These are phyloP conservation scores for Beauveria australis DNA, from an alignment of 2,329 filamentous ascomycete genomes.

Conservation along the genomic window DNA sequence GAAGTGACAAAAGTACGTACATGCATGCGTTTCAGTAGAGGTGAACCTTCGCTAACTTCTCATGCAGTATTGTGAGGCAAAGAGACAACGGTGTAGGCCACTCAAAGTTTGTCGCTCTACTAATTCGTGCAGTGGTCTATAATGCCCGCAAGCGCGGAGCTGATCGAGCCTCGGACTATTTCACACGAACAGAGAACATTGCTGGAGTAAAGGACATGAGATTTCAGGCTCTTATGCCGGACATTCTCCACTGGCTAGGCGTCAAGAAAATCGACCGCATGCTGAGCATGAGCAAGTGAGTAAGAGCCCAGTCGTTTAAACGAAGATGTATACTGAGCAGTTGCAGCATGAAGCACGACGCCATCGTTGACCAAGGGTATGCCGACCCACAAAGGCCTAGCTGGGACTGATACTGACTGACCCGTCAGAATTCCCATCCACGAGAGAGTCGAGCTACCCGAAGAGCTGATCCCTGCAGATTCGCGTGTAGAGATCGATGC, in stretches of 20 bases:
- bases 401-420: constrained; percentile 17
- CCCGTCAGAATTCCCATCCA: constrained; percentile 66
- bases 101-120: neutral
- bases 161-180: constrained; percentile 83
- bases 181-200: constrained; percentile 95
- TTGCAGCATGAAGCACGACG: constrained; percentile 78
- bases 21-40: neutral
- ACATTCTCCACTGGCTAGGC: constrained; percentile 95
- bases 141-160: constrained; percentile 74
- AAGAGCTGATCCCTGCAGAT: constrained; percentile 88
- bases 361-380: constrained; percentile 74
- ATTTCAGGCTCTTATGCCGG: constrained; percentile 96
- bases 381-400: constrained; percentile 17
- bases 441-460: constrained; percentile 85
- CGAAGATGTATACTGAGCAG: neutral
- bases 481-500: constrained; percentile 98
- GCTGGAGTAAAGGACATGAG: constrained; percentile 96
- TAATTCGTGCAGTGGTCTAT: constrained; percentile 46
- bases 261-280: constrained; percentile 98
- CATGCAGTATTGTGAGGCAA: constrained; percentile 3
- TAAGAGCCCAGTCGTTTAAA: constrained; percentile 12
- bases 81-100: neutral
- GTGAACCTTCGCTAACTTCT: constrained; percentile 23
- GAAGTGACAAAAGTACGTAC: constrained; percentile 84
- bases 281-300: constrained; percentile 95